Evolutionary conservation across 2,329 filamentous ascomycete genomes (phyloP), one percentile per base, ranked within the genome.

Genomic region (Incumbomyces lentus): DNA sequence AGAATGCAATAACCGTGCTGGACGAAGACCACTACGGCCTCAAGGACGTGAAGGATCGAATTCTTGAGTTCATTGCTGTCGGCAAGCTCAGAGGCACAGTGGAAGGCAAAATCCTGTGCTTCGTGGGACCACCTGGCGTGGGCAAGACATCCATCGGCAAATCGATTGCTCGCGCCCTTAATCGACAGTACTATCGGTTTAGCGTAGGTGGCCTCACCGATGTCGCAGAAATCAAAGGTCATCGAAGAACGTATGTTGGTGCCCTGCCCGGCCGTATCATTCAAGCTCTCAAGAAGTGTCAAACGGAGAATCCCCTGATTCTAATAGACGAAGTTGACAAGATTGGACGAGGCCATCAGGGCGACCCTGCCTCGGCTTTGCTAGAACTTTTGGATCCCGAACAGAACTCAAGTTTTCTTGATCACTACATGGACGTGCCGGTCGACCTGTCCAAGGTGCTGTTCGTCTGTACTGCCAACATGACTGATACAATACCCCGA

Each of bases 71-170:
- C 61, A 98, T 98, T 57, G 92, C 92, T 0, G 92, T 98, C 4
- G 92, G 92, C 31, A 98, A 98, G 69, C 79, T 98, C 22, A 83
- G 92, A 40, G 92, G 93, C 34, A 95, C 90, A 0, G 92, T 98
- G 1, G 92, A 98, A 66, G 92, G 92, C 63, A 98, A 98, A 70
- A 98, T 98, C 45, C 72, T 98, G 33, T 98, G 92, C 68, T 90
- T 98, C 61, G 93, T 98, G 46, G 92, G 92, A 1, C 92, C 92
- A 44, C 92, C 92, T 14, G 92, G 92, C 71, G 92, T 98, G 19
- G 92, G 92, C 59, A 98, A 98, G 73, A 98, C 92, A 2, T 95
- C 89, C 65, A 98, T 98, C 56, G 92, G 92, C 62, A 98, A 98
- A 66, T 96, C 89, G 0, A 95, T 98, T 58, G 92, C 92, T 13